A percentile compares a stretch with the other conserved stretches of the same genome.
These are phyloP conservation scores for Aspergillus avenaceus DNA, from an alignment of 495 filamentous ascomycete genomes.

Conservation along the genomic window DNA sequence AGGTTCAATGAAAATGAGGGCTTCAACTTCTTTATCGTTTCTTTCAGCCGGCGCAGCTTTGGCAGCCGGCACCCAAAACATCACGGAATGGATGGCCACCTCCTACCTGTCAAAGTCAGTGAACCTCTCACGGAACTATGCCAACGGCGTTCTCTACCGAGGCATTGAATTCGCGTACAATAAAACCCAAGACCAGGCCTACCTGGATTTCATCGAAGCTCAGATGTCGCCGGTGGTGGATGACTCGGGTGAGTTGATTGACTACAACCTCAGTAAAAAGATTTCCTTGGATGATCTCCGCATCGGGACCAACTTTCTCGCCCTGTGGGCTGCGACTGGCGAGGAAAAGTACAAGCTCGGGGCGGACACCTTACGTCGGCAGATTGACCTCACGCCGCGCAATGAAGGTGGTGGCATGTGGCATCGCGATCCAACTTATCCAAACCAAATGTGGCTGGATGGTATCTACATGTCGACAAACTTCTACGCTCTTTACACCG, in stretches of 20 bases:
- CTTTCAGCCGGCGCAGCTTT: background rate
- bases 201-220: constrained; percentile 6
- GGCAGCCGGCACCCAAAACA: background rate
- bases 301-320: constrained; percentile 11
- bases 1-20: too few relatives aligned
- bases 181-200: constrained; percentile 6
- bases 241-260: constrained; percentile 3
- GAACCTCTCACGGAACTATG: background rate
- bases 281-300: constrained; percentile 13
- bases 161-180: constrained; percentile 15
- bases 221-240: constrained; percentile 9
- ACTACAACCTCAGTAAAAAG: constrained; percentile 4
- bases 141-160: constrained; percentile 8
- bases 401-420: constrained; percentile 12
- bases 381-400: constrained; percentile 13
- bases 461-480: constrained; percentile 14
- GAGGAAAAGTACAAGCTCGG: constrained; percentile 13
- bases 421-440: constrained; percentile 15
- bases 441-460: constrained; percentile 19
- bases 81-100: constrained; percentile 6
- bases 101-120: constrained; percentile 1
- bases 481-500: constrained; percentile 13
- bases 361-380: constrained; percentile 5
- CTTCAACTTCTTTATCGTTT: too few relatives aligned
- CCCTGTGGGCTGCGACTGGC: constrained; percentile 8